Percentiles rank a stretch among this genome's conserved stretches.
Conservation (phyloP, 2,329 filamentous ascomycete species). For the Neodidymelliopsis sp. region DNA sequence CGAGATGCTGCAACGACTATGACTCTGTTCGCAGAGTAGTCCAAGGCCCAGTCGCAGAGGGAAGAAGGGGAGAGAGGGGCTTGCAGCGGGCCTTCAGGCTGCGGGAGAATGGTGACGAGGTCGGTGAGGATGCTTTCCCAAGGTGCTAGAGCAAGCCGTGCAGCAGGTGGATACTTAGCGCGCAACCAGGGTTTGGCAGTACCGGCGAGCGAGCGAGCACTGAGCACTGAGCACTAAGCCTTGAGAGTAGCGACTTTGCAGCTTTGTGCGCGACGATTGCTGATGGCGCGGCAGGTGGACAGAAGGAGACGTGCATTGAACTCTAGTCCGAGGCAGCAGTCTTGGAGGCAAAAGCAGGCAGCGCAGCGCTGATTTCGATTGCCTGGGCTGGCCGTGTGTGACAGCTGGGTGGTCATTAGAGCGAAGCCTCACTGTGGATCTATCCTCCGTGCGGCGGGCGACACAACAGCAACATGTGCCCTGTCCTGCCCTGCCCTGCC, state of each 20-base stretch:
- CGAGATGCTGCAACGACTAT: background rate
- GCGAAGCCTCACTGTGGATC: conserved; percentile 12
- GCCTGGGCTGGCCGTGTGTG: conserved; percentile 4
- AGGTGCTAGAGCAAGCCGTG: conserved; percentile 7
- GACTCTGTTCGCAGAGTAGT: conserved; percentile 10
- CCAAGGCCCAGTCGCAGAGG: conserved; percentile 1
- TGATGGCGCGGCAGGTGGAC: background rate
- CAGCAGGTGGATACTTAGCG: conserved; percentile 9
- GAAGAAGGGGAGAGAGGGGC: background rate
- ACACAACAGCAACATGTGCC: conserved; percentile 7
- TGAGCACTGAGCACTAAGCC: too few relatives aligned
- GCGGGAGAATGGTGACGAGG: conserved; percentile 4
- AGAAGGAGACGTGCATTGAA: background rate
- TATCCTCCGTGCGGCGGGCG: background rate
- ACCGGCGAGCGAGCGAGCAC: too few relatives aligned
- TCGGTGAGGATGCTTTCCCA: conserved; percentile 14
- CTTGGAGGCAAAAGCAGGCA: conserved; percentile 2
- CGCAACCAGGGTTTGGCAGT: conserved; percentile 10
- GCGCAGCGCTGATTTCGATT: conserved; percentile 7
- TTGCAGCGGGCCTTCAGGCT: conserved; percentile 12
- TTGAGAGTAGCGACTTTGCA: too few relatives aligned
- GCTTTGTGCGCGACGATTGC: too few relatives aligned
- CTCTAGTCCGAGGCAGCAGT: background rate
- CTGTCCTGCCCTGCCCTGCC: too few relatives aligned
- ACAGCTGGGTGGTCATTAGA: conserved; percentile 12